Evolutionary conservation across 2,329 filamentous ascomycete genomes (phyloP).

Genomic region (Alternaria sp.): DNA sequence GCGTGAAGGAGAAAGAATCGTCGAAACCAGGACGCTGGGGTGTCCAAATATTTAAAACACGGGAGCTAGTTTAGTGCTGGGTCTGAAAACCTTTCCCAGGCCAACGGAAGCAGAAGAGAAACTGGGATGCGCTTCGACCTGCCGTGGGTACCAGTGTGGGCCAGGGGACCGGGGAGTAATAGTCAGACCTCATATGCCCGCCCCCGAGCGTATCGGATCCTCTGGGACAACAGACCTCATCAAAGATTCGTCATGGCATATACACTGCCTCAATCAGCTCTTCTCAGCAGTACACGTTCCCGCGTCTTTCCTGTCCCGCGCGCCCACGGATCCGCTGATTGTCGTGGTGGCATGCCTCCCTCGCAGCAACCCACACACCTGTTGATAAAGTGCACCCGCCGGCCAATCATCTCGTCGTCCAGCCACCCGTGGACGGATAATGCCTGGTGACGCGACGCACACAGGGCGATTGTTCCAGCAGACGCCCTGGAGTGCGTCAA

Average conservation of each 20-base stretch:
- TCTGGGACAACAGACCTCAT: constrained; percentile 15
- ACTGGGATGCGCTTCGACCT: constrained; percentile 33
- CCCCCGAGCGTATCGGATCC: constrained; percentile 22
- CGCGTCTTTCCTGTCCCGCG: constrained; percentile 26
- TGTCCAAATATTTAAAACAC: constrained; percentile 37
- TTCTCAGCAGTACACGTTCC: constrained; percentile 25
- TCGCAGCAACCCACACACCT: constrained; percentile 27
- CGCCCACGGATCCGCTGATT: constrained; percentile 19
- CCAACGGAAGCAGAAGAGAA: constrained; percentile 35
- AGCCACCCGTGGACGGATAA: constrained; percentile 20
- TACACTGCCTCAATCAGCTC: constrained; percentile 26
- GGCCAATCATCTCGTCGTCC: constrained; percentile 38
- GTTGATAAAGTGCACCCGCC: constrained; percentile 22
- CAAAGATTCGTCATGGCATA: constrained; percentile 28
- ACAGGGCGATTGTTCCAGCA: constrained; percentile 18
- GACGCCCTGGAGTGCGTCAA: constrained; percentile 16
- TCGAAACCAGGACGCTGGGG: constrained; percentile 28
- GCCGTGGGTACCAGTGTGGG: constrained; percentile 31
- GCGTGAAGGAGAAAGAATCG: constrained; percentile 21
- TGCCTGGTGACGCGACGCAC: constrained; percentile 40
- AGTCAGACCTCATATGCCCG: constrained; percentile 23
- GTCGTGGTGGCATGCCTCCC: constrained; percentile 24
- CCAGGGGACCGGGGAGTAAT: constrained; percentile 19
- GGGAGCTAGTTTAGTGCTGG: constrained; percentile 48
- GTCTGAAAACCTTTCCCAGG: constrained; percentile 40